Evolutionary conservation across 1,284 basidiomycete species (phyloP), one percentile per base, ranked within the genome.

Genomic region (Boletus mariae): DNA sequence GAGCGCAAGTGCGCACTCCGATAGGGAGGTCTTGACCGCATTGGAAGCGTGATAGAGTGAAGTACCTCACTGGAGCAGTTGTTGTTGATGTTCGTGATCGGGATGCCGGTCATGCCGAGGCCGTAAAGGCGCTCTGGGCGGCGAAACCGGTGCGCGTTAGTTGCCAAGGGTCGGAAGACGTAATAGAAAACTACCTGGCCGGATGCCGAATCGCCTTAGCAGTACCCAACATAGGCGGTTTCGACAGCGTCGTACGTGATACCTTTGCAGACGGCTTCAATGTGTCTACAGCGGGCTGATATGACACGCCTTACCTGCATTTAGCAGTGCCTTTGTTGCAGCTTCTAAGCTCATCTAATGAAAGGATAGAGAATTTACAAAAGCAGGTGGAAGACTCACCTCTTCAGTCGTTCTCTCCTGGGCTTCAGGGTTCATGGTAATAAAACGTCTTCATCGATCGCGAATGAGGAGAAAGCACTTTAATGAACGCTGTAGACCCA

Each of bases 401-500:
- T 88, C 85, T 53, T 89, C 84, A 0, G 85, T 87, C 1, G 78
- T 75, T 62, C 84, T 78, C 59, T 71, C 70, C 52, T 76, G 7
- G 87, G 90, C 82, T 85, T 59, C 12, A 17, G 42, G 32, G 9
- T 31, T 28, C 17, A 44, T 13, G 40, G 43, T 28, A 12, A n/a
- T 42, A 11, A 41, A 43, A 31, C 3, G 9, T 20, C 17, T 12
- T 29, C 26, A 10, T n/a, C 12, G n/a, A 15, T 44, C 8, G 4
- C 17, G 26, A 15, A 35, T 15, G 9, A 37, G n/a, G 40, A 12
- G 38, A 28, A 57, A 64, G 49, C 54, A 83, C 84, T 80, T 92
- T 92, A 66, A 84, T 85, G 70, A 92, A 92, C 20, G 84, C 85
- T 0, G 90, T 92, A 68, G 17, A 20, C 17, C 17, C 90, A 47